Base-by-base conservation (phyloP, 805 yeast genomes). In the Candida boleticola region DNA sequence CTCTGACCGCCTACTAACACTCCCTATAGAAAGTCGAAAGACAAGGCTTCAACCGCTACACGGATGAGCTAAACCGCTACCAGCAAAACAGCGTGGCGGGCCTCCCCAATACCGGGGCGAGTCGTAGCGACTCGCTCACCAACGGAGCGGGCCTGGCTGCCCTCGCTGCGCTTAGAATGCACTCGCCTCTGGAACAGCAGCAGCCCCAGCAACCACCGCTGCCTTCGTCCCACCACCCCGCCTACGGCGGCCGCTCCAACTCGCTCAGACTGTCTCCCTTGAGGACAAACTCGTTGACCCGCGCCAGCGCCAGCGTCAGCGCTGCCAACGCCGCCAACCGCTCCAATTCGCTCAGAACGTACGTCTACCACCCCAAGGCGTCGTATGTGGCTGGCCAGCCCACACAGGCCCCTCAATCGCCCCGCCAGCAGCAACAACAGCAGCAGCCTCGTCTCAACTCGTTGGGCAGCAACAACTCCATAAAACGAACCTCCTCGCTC, bases 81-180 rank as follows among this genome's bases (percentile, higher is more conserved):
- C 55, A 44, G 29, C 42, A 29, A 19, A 37, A 37, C 13, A 34
- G 47, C 34, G 47, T 54, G 18, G 50, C 51, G 3, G 63, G 58
- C 1, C 45, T 54, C n/a, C 63, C 61, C 1, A 45, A 44, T 39
- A 34, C 31, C 10, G 55, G 50, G 14, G 21, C 44, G 1, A 42
- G 41, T 31, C 37, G 66, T 26, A 46, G 53, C 10, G 58, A 53
- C 31, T 60, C 66, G 22, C 50, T 61, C 18, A 47, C 55, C 19
- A 55, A 57, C 39, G 54, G 58, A 19, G 74, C 74, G 19, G 72
- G 73, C 16, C 63, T 54, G 44, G 74, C 74, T 5, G 75, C 74
- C 0, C 45, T 57, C 37, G 73, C 73, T 1, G 74, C 74, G 1
- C 50, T 68, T 14, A 57, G 66, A 41, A 52, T 58, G 45, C 73